These are phyloP conservation scores for Nowakowskiella sp. DNA, from an alignment of 192 early-diverging fungal species.

Conservation along the genomic window DNA sequence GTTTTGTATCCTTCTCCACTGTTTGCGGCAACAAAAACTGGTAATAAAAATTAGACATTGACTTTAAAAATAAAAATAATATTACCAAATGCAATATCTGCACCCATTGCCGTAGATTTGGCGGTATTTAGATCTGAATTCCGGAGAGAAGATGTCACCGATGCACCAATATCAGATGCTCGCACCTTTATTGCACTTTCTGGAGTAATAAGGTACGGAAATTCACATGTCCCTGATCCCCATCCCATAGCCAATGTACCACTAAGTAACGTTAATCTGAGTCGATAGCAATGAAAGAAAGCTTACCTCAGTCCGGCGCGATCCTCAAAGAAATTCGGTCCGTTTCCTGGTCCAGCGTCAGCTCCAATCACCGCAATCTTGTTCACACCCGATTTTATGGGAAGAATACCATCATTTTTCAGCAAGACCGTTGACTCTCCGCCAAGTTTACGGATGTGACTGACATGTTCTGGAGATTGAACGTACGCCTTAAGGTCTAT, in stretches of 20 bases:
- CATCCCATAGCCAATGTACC: conserved; percentile 40
- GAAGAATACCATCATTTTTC: conserved; percentile 34
- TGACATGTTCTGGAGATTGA: conserved; percentile 25
- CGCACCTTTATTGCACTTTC: too few relatives aligned
- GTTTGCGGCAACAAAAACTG: not conserved
- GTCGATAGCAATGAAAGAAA: too few relatives aligned
- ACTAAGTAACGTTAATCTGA: conserved; percentile 19
- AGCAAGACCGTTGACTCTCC: conserved; percentile 39
- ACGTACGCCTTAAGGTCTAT: conserved; percentile 40
- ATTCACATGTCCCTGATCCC: conserved; percentile 42
- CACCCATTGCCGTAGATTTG: conserved; percentile 7
- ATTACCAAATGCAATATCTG: conserved; percentile 4
- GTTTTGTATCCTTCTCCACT: conserved; percentile 27
- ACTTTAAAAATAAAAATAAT: too few relatives aligned
- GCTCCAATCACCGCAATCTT: conserved; percentile 32
- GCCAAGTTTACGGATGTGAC: conserved; percentile 33
- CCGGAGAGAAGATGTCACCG: not conserved
- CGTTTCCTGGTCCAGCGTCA: conserved; percentile 31
- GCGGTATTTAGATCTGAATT: not conserved
- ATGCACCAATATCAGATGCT: conserved; percentile 1
- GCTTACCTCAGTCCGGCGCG: conserved; percentile 1
- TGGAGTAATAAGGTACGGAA: conserved; percentile 37
- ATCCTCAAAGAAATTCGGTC: conserved; percentile 8
- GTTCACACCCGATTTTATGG: conserved; percentile 11
- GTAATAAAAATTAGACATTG: too few relatives aligned